phyloP scores from a whole-genome alignment of 2,329 filamentous ascomycete genomes.

The Phialophora macrospora region DNA sequence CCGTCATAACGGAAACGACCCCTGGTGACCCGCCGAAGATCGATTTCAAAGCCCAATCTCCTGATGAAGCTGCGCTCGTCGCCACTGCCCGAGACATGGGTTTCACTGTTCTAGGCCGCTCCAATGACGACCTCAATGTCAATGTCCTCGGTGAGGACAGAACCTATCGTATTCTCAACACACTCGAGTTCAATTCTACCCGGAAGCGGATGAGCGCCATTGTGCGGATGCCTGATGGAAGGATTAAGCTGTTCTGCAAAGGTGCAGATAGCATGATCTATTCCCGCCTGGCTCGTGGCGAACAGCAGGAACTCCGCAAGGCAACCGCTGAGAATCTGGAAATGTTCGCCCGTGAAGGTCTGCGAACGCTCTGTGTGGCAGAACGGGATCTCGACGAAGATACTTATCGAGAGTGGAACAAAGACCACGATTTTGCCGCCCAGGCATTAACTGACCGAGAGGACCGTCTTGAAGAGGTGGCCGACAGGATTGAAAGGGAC shows the following conservation, averaged over 20 bases:
- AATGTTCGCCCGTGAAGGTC: conserved; percentile 92
- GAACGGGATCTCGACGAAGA: conserved; percentile 78
- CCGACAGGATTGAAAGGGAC: conserved; percentile 89
- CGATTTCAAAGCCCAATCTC: conserved; percentile 95
- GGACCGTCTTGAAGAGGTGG: conserved; percentile 87
- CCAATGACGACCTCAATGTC: conserved; percentile 78
- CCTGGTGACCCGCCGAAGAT: conserved; percentile 91
- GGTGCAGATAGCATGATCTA: conserved; percentile 98
- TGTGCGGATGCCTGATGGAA: conserved; percentile 88
- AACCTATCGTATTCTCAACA: conserved; percentile 87
- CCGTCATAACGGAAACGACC: conserved; percentile 86
- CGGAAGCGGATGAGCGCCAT: conserved; percentile 98
- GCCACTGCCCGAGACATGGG: conserved; percentile 93
- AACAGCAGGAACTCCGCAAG: conserved; percentile 81
- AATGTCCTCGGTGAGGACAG: conserved; percentile 86
- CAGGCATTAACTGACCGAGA: conserved; percentile 84
- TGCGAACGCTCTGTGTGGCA: conserved; percentile 93
- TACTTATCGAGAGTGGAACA: conserved; percentile 84
- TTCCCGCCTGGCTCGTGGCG: conserved; percentile 79
- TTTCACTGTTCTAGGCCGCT: conserved; percentile 84
- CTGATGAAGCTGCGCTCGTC: conserved; percentile 92
- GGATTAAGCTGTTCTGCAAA: conserved; percentile 92
- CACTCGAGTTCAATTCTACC: conserved; percentile 95
- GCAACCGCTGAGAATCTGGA: conserved; percentile 92
- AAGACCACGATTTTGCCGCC: conserved; percentile 84